Evolutionary conservation across 495 filamentous ascomycete genomes (phyloP).

Genomic region (Lepraria neglecta): DNA sequence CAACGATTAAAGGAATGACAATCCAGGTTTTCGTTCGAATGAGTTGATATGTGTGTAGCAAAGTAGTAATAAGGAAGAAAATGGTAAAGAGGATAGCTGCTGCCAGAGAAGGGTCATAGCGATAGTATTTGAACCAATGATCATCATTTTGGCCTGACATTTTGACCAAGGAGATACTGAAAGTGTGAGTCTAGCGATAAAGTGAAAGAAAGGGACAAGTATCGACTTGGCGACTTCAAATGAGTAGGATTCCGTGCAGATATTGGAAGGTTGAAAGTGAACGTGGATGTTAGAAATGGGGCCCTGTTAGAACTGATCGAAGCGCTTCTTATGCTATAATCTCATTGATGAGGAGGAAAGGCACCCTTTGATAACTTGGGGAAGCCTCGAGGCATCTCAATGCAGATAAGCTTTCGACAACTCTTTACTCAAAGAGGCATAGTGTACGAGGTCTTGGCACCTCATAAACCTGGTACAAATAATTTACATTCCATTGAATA

Average conservation of each 20-base stretch:
- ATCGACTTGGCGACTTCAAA: no score
- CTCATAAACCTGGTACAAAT: no score
- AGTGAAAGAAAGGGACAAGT: no score
- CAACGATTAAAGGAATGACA: slow-evolving; percentile 54
- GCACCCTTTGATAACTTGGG: neutral
- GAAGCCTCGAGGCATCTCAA: neutral
- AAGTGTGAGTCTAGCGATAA: neutral
- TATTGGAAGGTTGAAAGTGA: no score
- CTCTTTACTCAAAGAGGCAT: no score
- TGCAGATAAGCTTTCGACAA: neutral
- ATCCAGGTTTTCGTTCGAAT: slow-evolving; percentile 49
- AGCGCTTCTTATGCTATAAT: neutral
- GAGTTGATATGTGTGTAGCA: slow-evolving; percentile 46
- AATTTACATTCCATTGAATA: no score
- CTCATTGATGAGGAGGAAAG: neutral
- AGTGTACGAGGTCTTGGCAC: no score
- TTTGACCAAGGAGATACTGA: neutral
- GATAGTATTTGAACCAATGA: slow-evolving; percentile 14
- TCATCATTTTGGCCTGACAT: slow-evolving; percentile 1
- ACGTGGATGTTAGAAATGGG: no score
- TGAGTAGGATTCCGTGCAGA: no score
- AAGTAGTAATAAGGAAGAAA: slow-evolving; percentile 44
- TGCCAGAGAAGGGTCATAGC: slow-evolving; percentile 44
- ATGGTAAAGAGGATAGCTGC: slow-evolving; percentile 43
- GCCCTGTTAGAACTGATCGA: no score